Evolutionary conservation across 2,329 filamentous ascomycete species (phyloP), one percentile per base, ranked within the genome.

Genomic region (Fusarium nygamai): DNA sequence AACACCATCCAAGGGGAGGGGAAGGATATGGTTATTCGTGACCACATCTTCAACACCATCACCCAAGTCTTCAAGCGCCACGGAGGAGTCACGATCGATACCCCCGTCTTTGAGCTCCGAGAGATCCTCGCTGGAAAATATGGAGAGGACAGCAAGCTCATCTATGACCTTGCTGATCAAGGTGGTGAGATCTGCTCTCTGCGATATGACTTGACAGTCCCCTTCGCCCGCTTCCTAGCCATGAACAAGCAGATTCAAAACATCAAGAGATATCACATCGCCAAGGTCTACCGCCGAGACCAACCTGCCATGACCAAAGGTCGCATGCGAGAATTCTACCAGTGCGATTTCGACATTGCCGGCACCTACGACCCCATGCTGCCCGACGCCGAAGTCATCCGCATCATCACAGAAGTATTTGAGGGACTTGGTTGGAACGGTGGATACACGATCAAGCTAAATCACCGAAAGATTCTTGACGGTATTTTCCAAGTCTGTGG

Each of bases 331-430:
- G 96, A 98, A 84, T 98, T 98, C 84, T 98, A 97, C 86, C 95
- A 98, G 84, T 98, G 95, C 85, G 96, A 98, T 84, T 97, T 98
- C 80, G 95, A 98, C 81, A 96, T 98, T 84, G 95, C 95, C 19
- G 95, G 95, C 70, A 87, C 86, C 47, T 97, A 94, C 85, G 96
- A 98, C 81, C 85, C 94, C 61, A 98, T 98, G 95, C 89, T 98
- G 33, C 94, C 95, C 64, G 96, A 98, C 80, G 93, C 95, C 43
- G 95, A 98, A 85, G 92, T 98, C 67, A 85, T 98, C 77, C 89
- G 93, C 66, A 95, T 98, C 75, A 90, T 94, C 64, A 91, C 90
- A 78, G 95, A 98, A 81, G 93, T 97, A 46, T 97, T 98, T 79
- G 90, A 96, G 76, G 90, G 89, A 54, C 86, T 98, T 41, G 92